Evolutionary conservation across 1,284 basidiomycete species (phyloP).

Genomic region (Xerocomus minutiporus): DNA sequence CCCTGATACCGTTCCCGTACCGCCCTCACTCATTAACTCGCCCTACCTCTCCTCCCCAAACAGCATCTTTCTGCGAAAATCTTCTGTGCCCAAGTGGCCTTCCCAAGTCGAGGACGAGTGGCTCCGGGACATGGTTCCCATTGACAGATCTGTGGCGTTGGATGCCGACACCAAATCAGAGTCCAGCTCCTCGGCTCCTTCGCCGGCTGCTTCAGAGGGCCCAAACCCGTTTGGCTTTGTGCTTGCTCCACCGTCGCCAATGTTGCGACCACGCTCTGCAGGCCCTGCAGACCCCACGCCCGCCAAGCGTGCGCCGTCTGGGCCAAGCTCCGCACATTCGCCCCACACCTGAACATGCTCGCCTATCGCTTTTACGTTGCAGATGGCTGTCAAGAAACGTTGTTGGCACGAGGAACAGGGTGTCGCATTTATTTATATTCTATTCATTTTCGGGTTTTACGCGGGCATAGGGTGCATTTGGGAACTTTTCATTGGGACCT

Average conservation of each 20-base stretch:
- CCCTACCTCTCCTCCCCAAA: conserved; percentile 48
- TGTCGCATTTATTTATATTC: conserved; percentile 4
- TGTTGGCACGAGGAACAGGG: conserved; percentile 23
- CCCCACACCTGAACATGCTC: conserved; percentile 11
- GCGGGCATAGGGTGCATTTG: conserved; percentile 10
- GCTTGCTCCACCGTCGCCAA: conserved; percentile 18
- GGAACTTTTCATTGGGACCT: neutral
- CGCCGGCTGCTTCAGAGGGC: conserved; percentile 26
- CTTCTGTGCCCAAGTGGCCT: conserved; percentile 35
- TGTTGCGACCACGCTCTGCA: conserved; percentile 25
- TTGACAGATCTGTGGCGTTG: conserved; percentile 16
- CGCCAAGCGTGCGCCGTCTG: conserved; percentile 9
- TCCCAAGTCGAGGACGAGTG: conserved; percentile 51
- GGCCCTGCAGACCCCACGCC: conserved; percentile 11
- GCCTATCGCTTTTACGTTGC: conserved; percentile 26
- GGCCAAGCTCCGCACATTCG: conserved; percentile 12
- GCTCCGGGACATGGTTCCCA: conserved; percentile 57
- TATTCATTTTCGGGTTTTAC: conserved; percentile 24
- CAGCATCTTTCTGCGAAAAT: conserved; percentile 43
- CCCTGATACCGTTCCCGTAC: conserved; percentile 42
- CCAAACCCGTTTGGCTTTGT: conserved; percentile 7
- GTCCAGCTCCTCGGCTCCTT: conserved; percentile 13
- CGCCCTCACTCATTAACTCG: conserved; percentile 52
- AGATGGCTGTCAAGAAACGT: conserved; percentile 19
- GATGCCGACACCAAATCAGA: conserved; percentile 18